phyloP scores from a whole-genome alignment of 345 rosid species.

The Eucalyptus victrix region DNA sequence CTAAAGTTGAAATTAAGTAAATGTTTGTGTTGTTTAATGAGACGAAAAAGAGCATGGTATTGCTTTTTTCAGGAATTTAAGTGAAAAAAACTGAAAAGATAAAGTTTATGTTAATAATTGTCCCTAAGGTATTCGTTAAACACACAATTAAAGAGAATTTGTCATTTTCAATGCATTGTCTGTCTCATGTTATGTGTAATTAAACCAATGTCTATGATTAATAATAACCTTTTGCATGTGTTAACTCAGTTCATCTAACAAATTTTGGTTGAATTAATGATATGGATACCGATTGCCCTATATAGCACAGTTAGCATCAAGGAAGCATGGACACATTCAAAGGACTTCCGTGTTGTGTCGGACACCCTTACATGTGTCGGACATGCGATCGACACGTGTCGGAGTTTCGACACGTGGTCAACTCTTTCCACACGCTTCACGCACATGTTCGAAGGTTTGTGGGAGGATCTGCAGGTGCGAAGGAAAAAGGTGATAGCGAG shows the following conservation, averaged over 20 bases:
- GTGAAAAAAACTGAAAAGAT: not conserved
- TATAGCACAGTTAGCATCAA: no score
- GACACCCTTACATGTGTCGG: no score
- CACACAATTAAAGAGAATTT: not conserved
- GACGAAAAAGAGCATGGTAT: not conserved
- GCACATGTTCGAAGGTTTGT: no score
- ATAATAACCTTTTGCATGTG: not conserved
- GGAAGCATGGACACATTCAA: no score
- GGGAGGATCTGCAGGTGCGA: no score
- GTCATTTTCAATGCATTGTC: not conserved
- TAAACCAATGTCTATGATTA: not conserved
- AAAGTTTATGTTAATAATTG: not conserved
- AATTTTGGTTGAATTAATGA: not conserved
- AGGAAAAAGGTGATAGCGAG: no score
- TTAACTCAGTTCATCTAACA: no score
- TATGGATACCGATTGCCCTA: rapidly evolving
- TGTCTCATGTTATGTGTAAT: not conserved
- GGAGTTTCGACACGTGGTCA: no score
- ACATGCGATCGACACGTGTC: no score
- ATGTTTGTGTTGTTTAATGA: not conserved
- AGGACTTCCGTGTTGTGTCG: no score
- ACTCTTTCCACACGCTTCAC: no score
- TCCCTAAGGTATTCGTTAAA: not conserved
- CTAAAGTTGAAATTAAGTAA: not conserved
- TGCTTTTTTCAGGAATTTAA: no score